A percentile compares a stretch with the other conserved stretches of the same genome.
Conservation (phyloP, 1,284 basidiomycete genomes). For the Cryptococcus sp. region DNA sequence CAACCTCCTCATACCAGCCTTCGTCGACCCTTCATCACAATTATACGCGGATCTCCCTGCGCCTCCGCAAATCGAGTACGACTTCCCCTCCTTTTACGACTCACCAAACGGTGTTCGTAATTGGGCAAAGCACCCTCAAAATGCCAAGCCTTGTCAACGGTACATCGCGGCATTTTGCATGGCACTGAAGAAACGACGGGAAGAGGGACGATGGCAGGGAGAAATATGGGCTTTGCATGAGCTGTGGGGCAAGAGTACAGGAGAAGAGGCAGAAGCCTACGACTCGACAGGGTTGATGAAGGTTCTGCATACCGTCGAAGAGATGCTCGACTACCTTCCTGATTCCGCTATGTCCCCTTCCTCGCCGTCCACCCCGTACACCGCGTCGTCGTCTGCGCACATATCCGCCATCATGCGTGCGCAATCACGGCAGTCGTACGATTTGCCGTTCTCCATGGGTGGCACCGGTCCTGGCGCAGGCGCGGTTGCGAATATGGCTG, state of each 20-base stretch:
- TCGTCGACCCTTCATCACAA: slow-evolving; percentile 58
- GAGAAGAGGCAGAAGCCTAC: slow-evolving; percentile 55
- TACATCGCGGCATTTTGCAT: slow-evolving; percentile 61
- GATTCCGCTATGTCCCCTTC: slow-evolving; percentile 61
- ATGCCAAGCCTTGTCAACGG: slow-evolving; percentile 72
- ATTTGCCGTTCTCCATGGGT: slow-evolving; percentile 41
- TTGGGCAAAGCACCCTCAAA: slow-evolving; percentile 63
- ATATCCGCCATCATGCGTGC: slow-evolving; percentile 12
- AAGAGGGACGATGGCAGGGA: slow-evolving; percentile 56
- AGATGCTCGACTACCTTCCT: slow-evolving; percentile 80
- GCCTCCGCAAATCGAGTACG: slow-evolving; percentile 43
- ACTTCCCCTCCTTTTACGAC: slow-evolving; percentile 61
- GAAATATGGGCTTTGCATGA: slow-evolving; percentile 66
- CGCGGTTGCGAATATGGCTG: slow-evolving; percentile 37
- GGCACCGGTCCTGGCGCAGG: slow-evolving; percentile 32
- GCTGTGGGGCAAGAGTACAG: slow-evolving; percentile 82
- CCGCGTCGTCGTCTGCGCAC: slow-evolving; percentile 52
- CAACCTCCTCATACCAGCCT: slow-evolving; percentile 76
- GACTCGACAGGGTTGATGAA: slow-evolving; percentile 75
- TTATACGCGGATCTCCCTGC: slow-evolving; percentile 58
- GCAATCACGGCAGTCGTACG: slow-evolving; percentile 47
- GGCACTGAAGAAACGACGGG: slow-evolving; percentile 55
- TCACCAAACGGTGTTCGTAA: slow-evolving; percentile 70
- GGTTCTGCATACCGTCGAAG: slow-evolving; percentile 87
- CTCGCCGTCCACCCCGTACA: slow-evolving; percentile 60